Conservation (phyloP, 805 yeast species). For the Saturnispora sekii region DNA sequence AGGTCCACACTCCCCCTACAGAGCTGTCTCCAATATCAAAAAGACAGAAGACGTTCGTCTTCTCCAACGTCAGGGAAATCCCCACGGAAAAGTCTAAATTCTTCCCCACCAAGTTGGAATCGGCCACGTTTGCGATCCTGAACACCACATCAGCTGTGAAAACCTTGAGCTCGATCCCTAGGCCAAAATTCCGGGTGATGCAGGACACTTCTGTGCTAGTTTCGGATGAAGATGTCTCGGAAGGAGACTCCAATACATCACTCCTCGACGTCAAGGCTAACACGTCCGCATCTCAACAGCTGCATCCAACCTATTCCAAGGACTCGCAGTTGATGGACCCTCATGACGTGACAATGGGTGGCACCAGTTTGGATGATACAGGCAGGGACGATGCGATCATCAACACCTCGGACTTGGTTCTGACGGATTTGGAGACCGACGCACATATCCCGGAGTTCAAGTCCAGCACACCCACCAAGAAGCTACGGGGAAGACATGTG, state of each 20-base stretch:
- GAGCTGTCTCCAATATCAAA: conserved; percentile 19
- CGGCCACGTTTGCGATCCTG: conserved; percentile 16
- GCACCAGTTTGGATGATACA: background rate
- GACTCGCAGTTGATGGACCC: background rate
- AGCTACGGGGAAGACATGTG: background rate
- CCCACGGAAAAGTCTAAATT: conserved; percentile 2
- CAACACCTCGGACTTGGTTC: conserved; percentile 7
- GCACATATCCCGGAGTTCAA: conserved; percentile 1
- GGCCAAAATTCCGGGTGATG: too few species aligned
- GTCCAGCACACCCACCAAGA: conserved; percentile 7
- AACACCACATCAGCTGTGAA: background rate
- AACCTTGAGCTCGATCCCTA: too few species aligned
- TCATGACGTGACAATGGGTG: background rate
- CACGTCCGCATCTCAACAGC: background rate
- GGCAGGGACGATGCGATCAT: background rate
- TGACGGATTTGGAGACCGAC: conserved; percentile 7
- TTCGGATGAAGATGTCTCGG: too few species aligned
- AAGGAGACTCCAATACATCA: too few species aligned
- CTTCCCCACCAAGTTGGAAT: conserved; percentile 1
- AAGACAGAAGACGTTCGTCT: conserved; percentile 19
- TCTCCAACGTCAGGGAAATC: conserved; percentile 6
- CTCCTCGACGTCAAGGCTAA: background rate
- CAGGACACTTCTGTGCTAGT: too few species aligned
- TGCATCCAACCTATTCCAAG: background rate
- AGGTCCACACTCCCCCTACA: background rate